Evolutionary conservation across 306 rosid species (phyloP).

Genomic region (Glycine latifolia): DNA sequence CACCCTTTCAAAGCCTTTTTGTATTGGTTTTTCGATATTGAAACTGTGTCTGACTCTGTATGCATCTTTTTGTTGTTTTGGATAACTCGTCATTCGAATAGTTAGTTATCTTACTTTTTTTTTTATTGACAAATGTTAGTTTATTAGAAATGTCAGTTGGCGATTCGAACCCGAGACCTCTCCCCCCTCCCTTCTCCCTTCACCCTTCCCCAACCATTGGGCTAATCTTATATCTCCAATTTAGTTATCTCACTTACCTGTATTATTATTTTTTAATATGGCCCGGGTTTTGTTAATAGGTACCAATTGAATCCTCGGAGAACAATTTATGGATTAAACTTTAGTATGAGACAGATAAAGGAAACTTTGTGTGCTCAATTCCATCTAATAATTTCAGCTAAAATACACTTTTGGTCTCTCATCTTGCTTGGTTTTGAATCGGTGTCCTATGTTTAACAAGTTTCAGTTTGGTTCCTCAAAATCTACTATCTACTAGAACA

Average conservation of each 20-base stretch:
- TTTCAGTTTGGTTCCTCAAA: neutral
- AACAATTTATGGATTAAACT: neutral
- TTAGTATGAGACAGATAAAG: neutral
- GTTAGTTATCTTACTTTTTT: too few relatives aligned
- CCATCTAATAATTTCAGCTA: neutral
- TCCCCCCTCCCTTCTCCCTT: too few relatives aligned
- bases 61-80: too few relatives aligned
- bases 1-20: too few relatives aligned
- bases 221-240: too few relatives aligned
- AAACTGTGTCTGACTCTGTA: too few relatives aligned
- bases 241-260: neutral
- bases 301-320: neutral
- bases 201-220: neutral
- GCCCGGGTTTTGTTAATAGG: neutral
- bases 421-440: neutral
- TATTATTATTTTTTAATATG: neutral
- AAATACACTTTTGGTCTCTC: neutral
- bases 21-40: too few relatives aligned
- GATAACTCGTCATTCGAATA: too few relatives aligned
- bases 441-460: neutral
- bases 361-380: neutral
- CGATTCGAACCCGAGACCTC: too few relatives aligned
- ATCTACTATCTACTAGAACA: neutral
- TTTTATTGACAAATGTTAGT: too few relatives aligned
- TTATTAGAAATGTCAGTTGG: too few relatives aligned